A percentile compares a stretch with the other conserved stretches of the same genome.
phyloP scores from a whole-genome alignment of 2,329 filamentous ascomycete genomes.

The Neobulgaria alba region DNA sequence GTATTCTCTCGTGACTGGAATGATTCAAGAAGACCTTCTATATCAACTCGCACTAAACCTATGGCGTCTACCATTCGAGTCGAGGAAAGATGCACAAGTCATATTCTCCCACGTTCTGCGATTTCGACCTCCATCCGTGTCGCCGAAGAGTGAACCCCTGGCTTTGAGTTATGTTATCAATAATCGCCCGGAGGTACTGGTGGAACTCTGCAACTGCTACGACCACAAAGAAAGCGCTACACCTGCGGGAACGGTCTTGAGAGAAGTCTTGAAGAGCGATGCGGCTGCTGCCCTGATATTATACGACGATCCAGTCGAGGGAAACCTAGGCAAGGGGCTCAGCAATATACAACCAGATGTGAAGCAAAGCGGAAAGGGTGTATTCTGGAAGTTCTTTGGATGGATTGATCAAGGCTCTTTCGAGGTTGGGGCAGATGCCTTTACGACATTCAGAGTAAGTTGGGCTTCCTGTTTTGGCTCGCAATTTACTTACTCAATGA shows the following conservation, averaged over 20 bases:
- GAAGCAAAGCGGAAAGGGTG: conserved; percentile 68
- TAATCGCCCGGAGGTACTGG: conserved; percentile 75
- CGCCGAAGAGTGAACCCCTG: conserved; percentile 64
- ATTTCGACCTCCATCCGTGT: conserved; percentile 65
- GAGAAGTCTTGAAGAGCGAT: conserved; percentile 85
- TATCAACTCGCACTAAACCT: conserved; percentile 76
- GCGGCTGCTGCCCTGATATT: conserved; percentile 83
- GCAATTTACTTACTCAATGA: conserved; percentile 7
- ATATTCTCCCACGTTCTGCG: conserved; percentile 94
- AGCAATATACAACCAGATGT: conserved; percentile 68
- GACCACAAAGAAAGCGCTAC: conserved; percentile 86
- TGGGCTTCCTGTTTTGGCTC: neutral
- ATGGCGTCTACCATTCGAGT: conserved; percentile 84
- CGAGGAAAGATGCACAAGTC: conserved; percentile 88
- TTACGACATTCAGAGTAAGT: conserved; percentile 87
- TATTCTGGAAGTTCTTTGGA: conserved; percentile 95
- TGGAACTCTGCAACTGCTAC: conserved; percentile 84
- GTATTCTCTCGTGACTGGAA: conserved; percentile 71
- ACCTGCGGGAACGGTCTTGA: conserved; percentile 78
- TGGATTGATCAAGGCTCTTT: conserved; percentile 97
- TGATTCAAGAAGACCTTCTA: conserved; percentile 85
- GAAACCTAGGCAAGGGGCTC: conserved; percentile 60
- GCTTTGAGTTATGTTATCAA: conserved; percentile 85
- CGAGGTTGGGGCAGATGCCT: conserved; percentile 93
- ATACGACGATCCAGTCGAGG: conserved; percentile 75